These are phyloP conservation scores for Yamadazyma trypodendri DNA, from an alignment of 1,139 yeast species.

Conservation along the genomic window DNA sequence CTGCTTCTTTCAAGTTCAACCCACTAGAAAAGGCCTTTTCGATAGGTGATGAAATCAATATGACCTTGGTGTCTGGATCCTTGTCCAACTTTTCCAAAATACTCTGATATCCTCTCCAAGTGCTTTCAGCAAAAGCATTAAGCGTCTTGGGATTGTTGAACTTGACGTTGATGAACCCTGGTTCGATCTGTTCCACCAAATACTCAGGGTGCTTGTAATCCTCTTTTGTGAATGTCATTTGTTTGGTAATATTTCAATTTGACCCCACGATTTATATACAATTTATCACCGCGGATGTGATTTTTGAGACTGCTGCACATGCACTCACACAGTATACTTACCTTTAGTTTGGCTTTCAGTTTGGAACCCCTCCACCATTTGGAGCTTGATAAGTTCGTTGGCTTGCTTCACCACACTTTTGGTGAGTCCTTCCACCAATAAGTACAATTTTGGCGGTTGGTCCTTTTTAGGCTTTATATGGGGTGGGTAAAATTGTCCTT, in stretches of 20 bases:
- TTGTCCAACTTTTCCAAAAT: conserved; percentile 49
- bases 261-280: conserved; percentile 3
- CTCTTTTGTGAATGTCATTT: conserved; percentile 25
- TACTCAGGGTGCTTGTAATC: conserved; percentile 37
- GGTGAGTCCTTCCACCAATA: conserved; percentile 76
- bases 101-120: conserved; percentile 56
- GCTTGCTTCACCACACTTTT: conserved; percentile 66
- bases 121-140: conserved; percentile 57
- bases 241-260: background rate
- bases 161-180: conserved; percentile 58
- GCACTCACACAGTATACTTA: conserved; percentile 35
- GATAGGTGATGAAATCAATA: conserved; percentile 54
- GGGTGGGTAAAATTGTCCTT: conserved; percentile 75
- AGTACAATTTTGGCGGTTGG: conserved; percentile 67
- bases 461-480: conserved; percentile 36
- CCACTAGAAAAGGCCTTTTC: conserved; percentile 68
- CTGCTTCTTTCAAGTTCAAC: conserved; percentile 52
- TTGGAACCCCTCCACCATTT: conserved; percentile 61
- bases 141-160: conserved; percentile 61
- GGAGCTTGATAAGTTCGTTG: conserved; percentile 57
- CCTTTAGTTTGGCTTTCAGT: conserved; percentile 42
- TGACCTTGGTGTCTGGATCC: conserved; percentile 48
- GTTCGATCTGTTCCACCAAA: conserved; percentile 39
- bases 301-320: background rate
- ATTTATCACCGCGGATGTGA: conserved; percentile 3